phyloP scores from a whole-genome alignment of 1,139 yeast species.

The Suhomyces coccinellae region DNA sequence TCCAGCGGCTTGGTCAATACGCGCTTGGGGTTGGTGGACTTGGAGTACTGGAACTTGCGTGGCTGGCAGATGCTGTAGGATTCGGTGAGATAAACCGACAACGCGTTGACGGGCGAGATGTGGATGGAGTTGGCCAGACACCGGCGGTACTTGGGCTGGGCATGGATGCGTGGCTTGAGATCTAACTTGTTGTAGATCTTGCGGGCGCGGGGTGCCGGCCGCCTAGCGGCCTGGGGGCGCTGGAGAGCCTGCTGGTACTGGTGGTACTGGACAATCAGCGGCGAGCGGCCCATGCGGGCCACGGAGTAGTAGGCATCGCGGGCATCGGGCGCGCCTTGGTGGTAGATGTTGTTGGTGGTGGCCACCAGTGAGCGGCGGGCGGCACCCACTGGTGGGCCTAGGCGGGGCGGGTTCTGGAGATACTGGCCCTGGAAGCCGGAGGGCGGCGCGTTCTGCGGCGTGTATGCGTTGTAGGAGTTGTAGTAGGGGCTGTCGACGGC shows the following conservation, averaged over 20 bases:
- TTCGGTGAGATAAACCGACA: constrained; percentile 74
- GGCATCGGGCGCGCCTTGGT: constrained; percentile 5
- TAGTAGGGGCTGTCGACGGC: constrained; percentile 36
- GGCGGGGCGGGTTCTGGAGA: constrained; percentile 12
- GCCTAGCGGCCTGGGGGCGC: constrained; percentile 24
- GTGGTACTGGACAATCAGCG: constrained; percentile 40
- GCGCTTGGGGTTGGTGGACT: constrained; percentile 84
- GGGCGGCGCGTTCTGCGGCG: constrained; percentile 5
- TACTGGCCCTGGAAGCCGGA: constrained; percentile 13
- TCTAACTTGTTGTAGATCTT: constrained; percentile 50
- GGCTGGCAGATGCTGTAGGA: constrained; percentile 89
- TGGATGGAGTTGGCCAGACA: constrained; percentile 77
- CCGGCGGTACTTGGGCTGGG: constrained; percentile 75
- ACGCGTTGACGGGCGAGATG: constrained; percentile 82
- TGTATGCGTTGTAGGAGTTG: constrained; percentile 12
- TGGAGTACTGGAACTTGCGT: constrained; percentile 72
- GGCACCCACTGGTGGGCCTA: constrained; percentile 12
- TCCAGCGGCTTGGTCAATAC: constrained; percentile 92
- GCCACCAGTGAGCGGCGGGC: constrained; percentile 16
- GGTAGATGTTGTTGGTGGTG: constrained; percentile 1
- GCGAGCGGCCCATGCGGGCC: constrained; percentile 30
- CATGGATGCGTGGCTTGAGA: constrained; percentile 61
- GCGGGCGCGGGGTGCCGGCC: constrained; percentile 40
- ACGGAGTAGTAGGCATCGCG: constrained; percentile 14
- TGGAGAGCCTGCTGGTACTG: constrained; percentile 38